Evolutionary conservation across 2,329 filamentous ascomycete species (phyloP).

Genomic region (Pseudogymnoascus sp.): DNA sequence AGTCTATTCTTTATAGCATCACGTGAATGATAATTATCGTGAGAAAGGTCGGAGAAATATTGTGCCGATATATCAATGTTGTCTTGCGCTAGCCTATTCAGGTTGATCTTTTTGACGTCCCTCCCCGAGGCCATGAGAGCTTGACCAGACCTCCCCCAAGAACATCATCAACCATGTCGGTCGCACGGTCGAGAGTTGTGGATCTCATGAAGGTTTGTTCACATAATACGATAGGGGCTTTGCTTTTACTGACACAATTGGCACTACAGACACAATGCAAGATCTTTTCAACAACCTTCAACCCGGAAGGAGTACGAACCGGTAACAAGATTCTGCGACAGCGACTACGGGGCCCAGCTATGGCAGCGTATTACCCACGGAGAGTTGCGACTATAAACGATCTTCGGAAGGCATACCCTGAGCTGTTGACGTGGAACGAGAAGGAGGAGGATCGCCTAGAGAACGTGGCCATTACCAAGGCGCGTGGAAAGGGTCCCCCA

Average conservation of each 20-base stretch:
- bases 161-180: slow-evolving; percentile 44
- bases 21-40: slow-evolving; percentile 4
- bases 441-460: slow-evolving; percentile 72
- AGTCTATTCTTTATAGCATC: neutral
- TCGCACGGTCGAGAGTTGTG: slow-evolving; percentile 52
- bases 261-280: slow-evolving; percentile 69
- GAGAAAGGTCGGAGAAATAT: neutral
- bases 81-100: neutral
- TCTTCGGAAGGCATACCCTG: slow-evolving; percentile 54
- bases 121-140: slow-evolving; percentile 1
- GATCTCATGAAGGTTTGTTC: slow-evolving; percentile 68
- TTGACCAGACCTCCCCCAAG: slow-evolving; percentile 4
- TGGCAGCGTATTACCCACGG: slow-evolving; percentile 84
- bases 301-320: slow-evolving; percentile 70
- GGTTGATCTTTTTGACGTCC: slow-evolving; percentile 8
- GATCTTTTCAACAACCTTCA: slow-evolving; percentile 86
- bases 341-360: slow-evolving; percentile 70
- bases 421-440: slow-evolving; percentile 63
- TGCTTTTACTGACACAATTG: slow-evolving; percentile 9
- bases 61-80: neutral
- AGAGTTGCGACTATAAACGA: slow-evolving; percentile 56
- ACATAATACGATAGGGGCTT: neutral
- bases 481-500: slow-evolving; percentile 77
- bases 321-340: slow-evolving; percentile 92
- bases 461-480: slow-evolving; percentile 61